These are phyloP conservation scores for Penicillium sp. DNA, from an alignment of 2,329 filamentous ascomycete species.

Conservation along the genomic window DNA sequence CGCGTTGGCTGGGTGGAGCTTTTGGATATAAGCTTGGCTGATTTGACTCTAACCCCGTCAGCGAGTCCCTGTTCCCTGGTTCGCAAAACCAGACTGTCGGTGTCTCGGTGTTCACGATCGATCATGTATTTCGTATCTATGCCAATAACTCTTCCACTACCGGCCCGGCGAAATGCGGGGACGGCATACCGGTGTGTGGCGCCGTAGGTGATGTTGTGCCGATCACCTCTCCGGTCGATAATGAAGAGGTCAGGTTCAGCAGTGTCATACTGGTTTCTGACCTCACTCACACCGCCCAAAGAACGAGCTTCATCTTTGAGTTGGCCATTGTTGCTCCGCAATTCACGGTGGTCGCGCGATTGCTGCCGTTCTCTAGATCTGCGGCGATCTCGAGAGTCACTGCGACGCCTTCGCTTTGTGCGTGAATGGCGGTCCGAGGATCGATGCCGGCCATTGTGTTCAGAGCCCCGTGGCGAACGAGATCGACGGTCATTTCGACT, in stretches of 20 bases:
- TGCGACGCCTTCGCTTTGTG: neutral
- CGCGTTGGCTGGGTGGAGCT: slow-evolving; percentile 19
- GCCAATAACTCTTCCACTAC: slow-evolving; percentile 70
- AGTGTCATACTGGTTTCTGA: neutral
- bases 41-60: slow-evolving; percentile 32
- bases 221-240: slow-evolving; percentile 74
- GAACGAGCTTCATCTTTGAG: neutral
- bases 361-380: neutral
- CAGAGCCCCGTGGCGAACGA: slow-evolving; percentile 21
- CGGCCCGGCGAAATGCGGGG: slow-evolving; percentile 67
- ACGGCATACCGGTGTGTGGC: slow-evolving; percentile 69
- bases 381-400: neutral
- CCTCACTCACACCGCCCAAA: neutral
- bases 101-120: slow-evolving; percentile 58
- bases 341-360: neutral
- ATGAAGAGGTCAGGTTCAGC: slow-evolving; percentile 48
- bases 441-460: slow-evolving; percentile 9
- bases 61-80: slow-evolving; percentile 32
- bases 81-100: slow-evolving; percentile 21
- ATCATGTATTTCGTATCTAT: slow-evolving; percentile 60
- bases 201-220: slow-evolving; percentile 71
- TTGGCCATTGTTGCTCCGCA: neutral
- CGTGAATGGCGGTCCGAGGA: neutral
- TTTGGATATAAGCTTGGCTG: slow-evolving; percentile 39
- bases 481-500: slow-evolving; percentile 22